Evolutionary conservation across 2,329 filamentous ascomycete genomes (phyloP), one percentile per base, ranked within the genome.

Genomic region (Botrytis cinerea): DNA sequence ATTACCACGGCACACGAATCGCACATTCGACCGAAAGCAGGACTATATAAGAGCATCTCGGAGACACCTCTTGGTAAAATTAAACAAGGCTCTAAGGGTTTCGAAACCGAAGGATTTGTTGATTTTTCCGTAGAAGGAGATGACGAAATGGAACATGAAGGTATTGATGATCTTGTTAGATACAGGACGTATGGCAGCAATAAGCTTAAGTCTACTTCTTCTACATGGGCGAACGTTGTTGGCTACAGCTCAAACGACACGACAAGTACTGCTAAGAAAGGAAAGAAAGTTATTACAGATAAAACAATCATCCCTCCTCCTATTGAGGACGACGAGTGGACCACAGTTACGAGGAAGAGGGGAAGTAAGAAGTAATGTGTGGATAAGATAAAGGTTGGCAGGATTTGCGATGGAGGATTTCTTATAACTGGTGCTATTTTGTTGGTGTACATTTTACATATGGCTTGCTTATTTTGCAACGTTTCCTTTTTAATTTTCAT

Each of bases 281-380:
- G 10, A 18, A 57, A 68, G 48, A 68, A 57, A 43, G 6, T 12
- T 51, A 68, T 14, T 10, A 28, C 18, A 20, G 54, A 68, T 5
- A 5, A 35, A 12, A 22, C 25, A 16, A 22, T 16, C 6, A 16
- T 25, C 5, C 4, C 66, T 14, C 20, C 66, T 22, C n/a, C n/a
- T 0, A 28, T 57, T 20, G 64, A 70, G 35, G 35, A 73, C 2
- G 63, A 35, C 9, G 64, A 70, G 18, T 73, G 71, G 71, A 70
- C n/a, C 18, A 62, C n/a, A 1, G 64, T 73, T 45, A 43, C 28
- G 22, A 73, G 62, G n/a, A 73, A 70, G n/a, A 73, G 69, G 32
- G 71, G 71, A n/a, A 68, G 46, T 35, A 73, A 73, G 64, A 35
- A 72, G 16, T 67, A 12, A 67, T 54, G 38, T 59, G 57, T 32